Evolutionary conservation across 352 stramenopile genomes (phyloP), one percentile per base, ranked within the genome.

Genomic region (Phytophthora pisi): DNA sequence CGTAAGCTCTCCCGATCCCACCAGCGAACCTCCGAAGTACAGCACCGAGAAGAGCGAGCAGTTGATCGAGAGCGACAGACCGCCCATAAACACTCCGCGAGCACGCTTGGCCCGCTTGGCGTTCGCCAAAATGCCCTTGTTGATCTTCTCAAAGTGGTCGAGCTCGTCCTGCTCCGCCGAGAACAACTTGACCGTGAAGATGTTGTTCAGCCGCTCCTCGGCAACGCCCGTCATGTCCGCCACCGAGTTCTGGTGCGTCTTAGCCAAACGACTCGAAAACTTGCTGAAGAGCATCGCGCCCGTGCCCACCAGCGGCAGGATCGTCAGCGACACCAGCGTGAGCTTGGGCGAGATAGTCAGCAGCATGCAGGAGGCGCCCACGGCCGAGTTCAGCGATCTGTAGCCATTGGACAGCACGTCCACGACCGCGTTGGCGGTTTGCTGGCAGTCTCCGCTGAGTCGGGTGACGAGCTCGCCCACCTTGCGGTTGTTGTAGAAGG

Each of bases 151-250:
- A 58, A 96, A 97, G 49, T 70, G 58, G 3, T 76, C 49, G 45
- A 84, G 61, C 46, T 97, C 81, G 66, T 89, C 72, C 50, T 87
- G 63, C 78, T 97, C 86, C 38, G 81, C 88, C 11, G 89, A 88
- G 53, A 96, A 97, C 2, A 95, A 67, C 74, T 96, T 96, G 36
- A 98, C 91, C 36, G 92, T 97, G 46, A 87, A 82, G 38, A 98
- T 91, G 57, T 96, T 95, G 66, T 92, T 92, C 46, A 98, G 56
- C 5, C 87, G 80, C 61, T 97, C 92, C 49, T 97, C 86, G 5
- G 90, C 90, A 23, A 97, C 77, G 16, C 84, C 88, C 7, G 80
- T 88, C 83, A 95, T 93, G 51, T 72, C 62, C 1, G 86, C 84
- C 24, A 95, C 71, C 46, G 78, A 83, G 60, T 94, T 91, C 57